Evolutionary conservation across 192 early-diverging fungal genomes (phyloP).

Genomic region (Coemansia sp.): DNA sequence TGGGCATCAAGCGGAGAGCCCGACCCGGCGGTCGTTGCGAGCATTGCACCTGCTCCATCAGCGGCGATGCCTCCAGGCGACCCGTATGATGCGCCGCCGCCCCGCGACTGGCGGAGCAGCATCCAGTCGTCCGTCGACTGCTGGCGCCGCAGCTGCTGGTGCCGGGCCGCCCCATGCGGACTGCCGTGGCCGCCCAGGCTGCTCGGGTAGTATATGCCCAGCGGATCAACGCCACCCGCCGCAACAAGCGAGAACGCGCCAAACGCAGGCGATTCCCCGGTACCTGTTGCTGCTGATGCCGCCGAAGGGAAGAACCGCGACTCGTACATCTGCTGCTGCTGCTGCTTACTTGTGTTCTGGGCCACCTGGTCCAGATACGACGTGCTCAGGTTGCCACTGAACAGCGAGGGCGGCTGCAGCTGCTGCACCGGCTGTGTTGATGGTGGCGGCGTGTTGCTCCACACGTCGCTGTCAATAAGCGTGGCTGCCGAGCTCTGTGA

Average conservation of each 20-base stretch:
- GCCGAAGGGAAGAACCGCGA: conserved; percentile 45
- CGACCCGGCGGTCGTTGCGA: background rate
- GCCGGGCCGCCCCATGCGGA: conserved; percentile 9
- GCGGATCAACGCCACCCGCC: background rate
- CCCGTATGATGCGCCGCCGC: background rate
- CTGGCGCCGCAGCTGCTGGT: conserved; percentile 46
- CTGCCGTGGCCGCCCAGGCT: background rate
- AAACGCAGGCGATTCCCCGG: background rate
- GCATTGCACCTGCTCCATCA: background rate
- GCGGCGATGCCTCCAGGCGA: background rate
- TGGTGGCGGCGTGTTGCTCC: conserved; percentile 24
- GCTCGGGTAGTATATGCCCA: conserved; percentile 24
- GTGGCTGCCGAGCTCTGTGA: conserved; percentile 39
- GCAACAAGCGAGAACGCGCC: background rate
- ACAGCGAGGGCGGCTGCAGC: background rate
- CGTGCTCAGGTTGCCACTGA: background rate
- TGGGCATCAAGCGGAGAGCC: background rate
- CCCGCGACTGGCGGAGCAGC: conserved; percentile 15
- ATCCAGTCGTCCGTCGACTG: conserved; percentile 47
- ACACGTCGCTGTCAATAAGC: conserved; percentile 49
- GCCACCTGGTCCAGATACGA: conserved; percentile 2
- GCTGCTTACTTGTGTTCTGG: conserved; percentile 1
- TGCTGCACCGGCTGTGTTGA: no score
- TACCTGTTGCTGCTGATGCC: background rate
- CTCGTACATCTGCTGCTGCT: conserved; percentile 10